phyloP scores from a whole-genome alignment of 805 yeast species.

The Cephaloascus fragrans region DNA sequence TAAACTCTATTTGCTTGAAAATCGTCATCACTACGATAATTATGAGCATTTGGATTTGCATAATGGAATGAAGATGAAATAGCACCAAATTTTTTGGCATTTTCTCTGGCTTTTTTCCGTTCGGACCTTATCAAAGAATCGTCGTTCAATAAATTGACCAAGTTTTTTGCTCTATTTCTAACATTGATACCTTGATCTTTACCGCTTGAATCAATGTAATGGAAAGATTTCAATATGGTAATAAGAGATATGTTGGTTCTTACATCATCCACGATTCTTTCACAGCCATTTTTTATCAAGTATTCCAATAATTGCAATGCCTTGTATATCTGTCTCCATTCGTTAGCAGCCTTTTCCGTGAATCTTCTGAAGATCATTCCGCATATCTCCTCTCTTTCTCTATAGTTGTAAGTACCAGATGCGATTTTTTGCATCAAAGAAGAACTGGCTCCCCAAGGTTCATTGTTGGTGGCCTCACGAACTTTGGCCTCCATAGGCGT shows the following conservation, averaged over 20 bases:
- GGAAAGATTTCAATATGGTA: slow-evolving; percentile 86
- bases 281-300: slow-evolving; percentile 85
- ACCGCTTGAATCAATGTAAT: slow-evolving; percentile 87
- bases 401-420: slow-evolving; percentile 81
- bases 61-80: slow-evolving; percentile 41
- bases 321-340: slow-evolving; percentile 98
- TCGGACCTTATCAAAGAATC: slow-evolving; percentile 71
- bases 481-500: slow-evolving; percentile 97
- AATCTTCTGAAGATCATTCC: slow-evolving; percentile 78
- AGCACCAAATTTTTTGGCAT: slow-evolving; percentile 75
- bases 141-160: slow-evolving; percentile 63
- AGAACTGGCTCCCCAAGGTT: slow-evolving; percentile 97
- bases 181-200: slow-evolving; percentile 95
- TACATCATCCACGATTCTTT: slow-evolving; percentile 91
- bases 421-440: slow-evolving; percentile 93
- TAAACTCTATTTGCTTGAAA: slow-evolving; percentile 51
- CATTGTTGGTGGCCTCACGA: slow-evolving; percentile 96
- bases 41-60: slow-evolving; percentile 23
- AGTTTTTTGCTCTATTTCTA: slow-evolving; percentile 78
- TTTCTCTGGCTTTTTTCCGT: slow-evolving; percentile 83
- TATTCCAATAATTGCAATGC: slow-evolving; percentile 88
- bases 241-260: slow-evolving; percentile 73
- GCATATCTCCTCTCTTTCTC: slow-evolving; percentile 72
- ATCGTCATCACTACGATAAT: too few species aligned
- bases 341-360: slow-evolving; percentile 91